Evolutionary conservation across 1,139 yeast genomes (phyloP).

Genomic region (Scheffersomyces illinoinensis): DNA sequence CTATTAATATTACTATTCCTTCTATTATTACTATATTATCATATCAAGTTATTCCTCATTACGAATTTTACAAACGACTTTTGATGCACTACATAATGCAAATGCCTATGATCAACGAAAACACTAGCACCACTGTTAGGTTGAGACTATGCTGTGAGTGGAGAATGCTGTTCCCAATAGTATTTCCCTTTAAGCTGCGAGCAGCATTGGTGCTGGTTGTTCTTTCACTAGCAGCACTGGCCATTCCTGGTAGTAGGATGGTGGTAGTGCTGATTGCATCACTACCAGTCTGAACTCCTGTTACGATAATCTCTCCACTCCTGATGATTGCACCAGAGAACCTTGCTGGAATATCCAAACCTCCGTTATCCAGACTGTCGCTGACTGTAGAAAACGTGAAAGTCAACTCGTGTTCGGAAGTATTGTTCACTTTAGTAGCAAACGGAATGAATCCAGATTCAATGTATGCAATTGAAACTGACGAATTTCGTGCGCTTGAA

Average conservation of each 20-base stretch:
- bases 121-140: background rate
- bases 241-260: slow-evolving; percentile 3
- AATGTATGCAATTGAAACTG: slow-evolving; percentile 28
- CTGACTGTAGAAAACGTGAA: slow-evolving; percentile 23
- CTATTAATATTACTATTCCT: too few relatives aligned
- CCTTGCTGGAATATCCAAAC: slow-evolving; percentile 34
- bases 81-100: background rate
- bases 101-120: background rate
- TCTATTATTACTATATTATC: background rate
- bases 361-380: slow-evolving; percentile 10
- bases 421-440: slow-evolving; percentile 37
- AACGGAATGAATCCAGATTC: slow-evolving; percentile 49
- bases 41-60: background rate
- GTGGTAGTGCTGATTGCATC: slow-evolving; percentile 1
- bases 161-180: slow-evolving; percentile 2
- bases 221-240: slow-evolving; percentile 10
- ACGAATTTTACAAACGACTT: background rate
- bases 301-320: slow-evolving; percentile 33
- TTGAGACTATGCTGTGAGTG: background rate
- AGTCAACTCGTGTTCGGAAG: slow-evolving; percentile 23
- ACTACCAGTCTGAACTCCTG: slow-evolving; percentile 5
- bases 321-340: slow-evolving; percentile 33
- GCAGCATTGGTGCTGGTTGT: background rate
- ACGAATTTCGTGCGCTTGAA: slow-evolving; percentile 2
- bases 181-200: background rate